Evolutionary conservation across 2,329 filamentous ascomycete genomes (phyloP), one percentile per base, ranked within the genome.

Genomic region (Epichloe scottii): DNA sequence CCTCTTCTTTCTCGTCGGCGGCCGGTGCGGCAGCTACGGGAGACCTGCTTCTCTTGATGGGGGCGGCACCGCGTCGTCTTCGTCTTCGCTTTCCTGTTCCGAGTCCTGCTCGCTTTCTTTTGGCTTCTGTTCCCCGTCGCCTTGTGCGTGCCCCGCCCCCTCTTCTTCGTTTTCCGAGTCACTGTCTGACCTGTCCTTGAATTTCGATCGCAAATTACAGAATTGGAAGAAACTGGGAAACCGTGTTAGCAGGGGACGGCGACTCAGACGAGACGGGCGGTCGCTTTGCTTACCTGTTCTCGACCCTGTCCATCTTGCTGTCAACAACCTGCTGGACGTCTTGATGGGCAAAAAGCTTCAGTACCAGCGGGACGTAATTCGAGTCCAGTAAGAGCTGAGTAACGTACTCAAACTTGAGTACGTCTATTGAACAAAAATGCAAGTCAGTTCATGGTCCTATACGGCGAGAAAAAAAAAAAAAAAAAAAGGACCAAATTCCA

Each of bases 331-430:
- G 85, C 58, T 96, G 91, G 37, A 96, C 82, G 56, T 98, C 94
- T 66, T 96, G 90, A 62, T 95, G 84, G 47, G 91, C 89, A 65
- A 96, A 90, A 46, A 96, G 80, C 69, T 97, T 97, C 34, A 98
- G 72, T 23, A 95, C 85, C 33, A 98, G 73, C 1, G 91, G 91
- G 6, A 98, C 76, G 65, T 96, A 98, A 65, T 95, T 97, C 4
- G 89, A 93, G 67, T 98, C 93, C 30, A 98, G 77, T 11, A 98
- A 73, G 3, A 98, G 77, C 63, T 98, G 93, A 0, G 89, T 91
- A 62, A 98, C 72, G 62, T 96, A 97, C 68, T 98, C 93, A 58
- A 93, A 96, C 64, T 96, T 95, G 57, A 98, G 73, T 30, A 97
- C 79, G 64, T 98, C 89, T 94, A 55, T 21, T 34, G 19, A 35